Conservation (phyloP, 306 rosid genomes). For the Psophocarpus tetragonolobus region DNA sequence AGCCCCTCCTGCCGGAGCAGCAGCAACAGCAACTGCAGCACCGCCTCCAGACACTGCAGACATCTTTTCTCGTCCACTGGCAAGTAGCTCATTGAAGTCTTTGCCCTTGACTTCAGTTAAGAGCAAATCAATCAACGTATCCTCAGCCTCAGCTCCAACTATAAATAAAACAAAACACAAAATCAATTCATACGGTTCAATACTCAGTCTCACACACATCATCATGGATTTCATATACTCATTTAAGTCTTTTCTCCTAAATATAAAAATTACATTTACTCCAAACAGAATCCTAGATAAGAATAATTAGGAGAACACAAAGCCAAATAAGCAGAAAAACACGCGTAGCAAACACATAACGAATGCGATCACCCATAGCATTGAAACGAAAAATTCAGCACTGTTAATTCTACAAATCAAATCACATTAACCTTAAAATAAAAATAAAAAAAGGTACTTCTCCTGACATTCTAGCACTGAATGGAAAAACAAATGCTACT, state of each 20-base stretch:
- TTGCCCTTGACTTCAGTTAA: slow-evolving; percentile 59
- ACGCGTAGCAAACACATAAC: not conserved
- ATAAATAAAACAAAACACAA: slow-evolving; percentile 1
- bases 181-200: not conserved
- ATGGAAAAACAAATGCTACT: not conserved
- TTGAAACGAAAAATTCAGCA: not conserved
- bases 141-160: slow-evolving; percentile 73
- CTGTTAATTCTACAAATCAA: not conserved
- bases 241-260: too few relatives aligned
- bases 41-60: slow-evolving; percentile 66
- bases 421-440: not conserved
- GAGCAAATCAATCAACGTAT: slow-evolving; percentile 50
- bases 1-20: slow-evolving; percentile 45
- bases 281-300: not conserved
- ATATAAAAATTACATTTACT: not conserved
- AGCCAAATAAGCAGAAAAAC: not conserved
- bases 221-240: not conserved
- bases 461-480: not conserved
- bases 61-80: slow-evolving; percentile 71
- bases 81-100: slow-evolving; percentile 64
- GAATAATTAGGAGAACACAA: not conserved
- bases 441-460: not conserved
- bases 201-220: not conserved
- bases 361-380: not conserved
- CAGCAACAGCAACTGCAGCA: slow-evolving; percentile 52